phyloP scores from a whole-genome alignment of 139 green algal species.

The Pleodorina starrii region DNA sequence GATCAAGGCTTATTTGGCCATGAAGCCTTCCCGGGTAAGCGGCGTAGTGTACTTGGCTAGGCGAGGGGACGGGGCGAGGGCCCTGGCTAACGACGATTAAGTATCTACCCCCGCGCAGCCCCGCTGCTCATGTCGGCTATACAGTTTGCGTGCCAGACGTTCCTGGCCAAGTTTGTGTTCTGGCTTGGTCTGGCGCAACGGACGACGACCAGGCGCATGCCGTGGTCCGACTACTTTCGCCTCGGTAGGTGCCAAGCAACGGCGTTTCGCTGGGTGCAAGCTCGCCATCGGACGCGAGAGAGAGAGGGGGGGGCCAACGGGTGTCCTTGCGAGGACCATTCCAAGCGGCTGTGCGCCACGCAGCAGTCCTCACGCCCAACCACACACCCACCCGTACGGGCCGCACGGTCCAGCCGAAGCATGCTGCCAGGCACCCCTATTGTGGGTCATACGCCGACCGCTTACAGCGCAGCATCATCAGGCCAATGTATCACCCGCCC shows the following conservation, averaged over 20 bases:
- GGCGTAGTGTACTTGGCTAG: no score
- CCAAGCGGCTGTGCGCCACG: neutral
- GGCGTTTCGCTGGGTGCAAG: neutral
- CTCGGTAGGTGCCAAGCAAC: slow-evolving; percentile 62
- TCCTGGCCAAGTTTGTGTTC: slow-evolving; percentile 75
- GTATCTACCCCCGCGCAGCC: slow-evolving; percentile 33
- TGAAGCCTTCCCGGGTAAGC: slow-evolving; percentile 82
- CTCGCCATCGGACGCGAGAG: no score
- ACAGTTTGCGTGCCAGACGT: slow-evolving; percentile 85
- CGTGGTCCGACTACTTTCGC: slow-evolving; percentile 73
- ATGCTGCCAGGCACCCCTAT: no score
- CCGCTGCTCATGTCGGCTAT: slow-evolving; percentile 67
- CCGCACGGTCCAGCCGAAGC: no score
- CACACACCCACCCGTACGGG: no score
- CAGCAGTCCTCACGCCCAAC: no score
- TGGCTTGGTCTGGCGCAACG: slow-evolving; percentile 58
- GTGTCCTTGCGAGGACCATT: no score
- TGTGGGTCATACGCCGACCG: no score
- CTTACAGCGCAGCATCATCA: no score
- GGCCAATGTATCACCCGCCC: no score
- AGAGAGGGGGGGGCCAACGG: no score
- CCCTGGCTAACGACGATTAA: neutral
- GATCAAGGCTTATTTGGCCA: slow-evolving; percentile 78
- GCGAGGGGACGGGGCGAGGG: no score
- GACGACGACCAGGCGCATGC: slow-evolving; percentile 49